These are phyloP conservation scores for Cudoniella acicularis DNA, from an alignment of 495 filamentous ascomycete species.

Conservation along the genomic window DNA sequence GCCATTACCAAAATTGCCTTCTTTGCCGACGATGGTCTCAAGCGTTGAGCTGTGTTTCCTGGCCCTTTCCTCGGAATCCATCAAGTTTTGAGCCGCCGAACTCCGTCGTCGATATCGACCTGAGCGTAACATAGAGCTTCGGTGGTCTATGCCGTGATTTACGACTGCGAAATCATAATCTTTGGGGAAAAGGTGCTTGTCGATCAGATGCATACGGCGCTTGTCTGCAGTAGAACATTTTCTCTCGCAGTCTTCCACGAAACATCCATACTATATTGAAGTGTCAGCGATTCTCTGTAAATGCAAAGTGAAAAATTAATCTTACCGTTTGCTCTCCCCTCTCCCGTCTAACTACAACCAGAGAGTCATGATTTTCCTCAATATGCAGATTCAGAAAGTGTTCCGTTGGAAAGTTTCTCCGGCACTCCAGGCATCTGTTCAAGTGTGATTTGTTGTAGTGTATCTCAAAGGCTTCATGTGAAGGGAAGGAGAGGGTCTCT, in stretches of 20 bases:
- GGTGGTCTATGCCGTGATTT: constrained; percentile 81
- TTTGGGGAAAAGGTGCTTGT: constrained; percentile 91
- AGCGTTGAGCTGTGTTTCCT: constrained; percentile 46
- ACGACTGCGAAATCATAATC: constrained; percentile 90
- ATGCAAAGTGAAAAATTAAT: constrained; percentile 6
- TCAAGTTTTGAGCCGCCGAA: constrained; percentile 22
- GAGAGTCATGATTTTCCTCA: constrained; percentile 84
- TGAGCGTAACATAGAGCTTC: constrained; percentile 67
- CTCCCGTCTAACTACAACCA: constrained; percentile 65
- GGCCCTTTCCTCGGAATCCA: constrained; percentile 41
- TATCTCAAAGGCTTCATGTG: constrained; percentile 79
- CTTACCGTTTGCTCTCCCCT: constrained; percentile 84
- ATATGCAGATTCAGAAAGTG: constrained; percentile 80
- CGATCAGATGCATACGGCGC: constrained; percentile 79
- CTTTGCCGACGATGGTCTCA: constrained; percentile 10
- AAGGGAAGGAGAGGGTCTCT: constrained; percentile 61
- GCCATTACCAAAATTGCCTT: constrained; percentile 23
- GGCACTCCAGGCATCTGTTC: constrained; percentile 80
- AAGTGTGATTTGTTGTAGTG: constrained; percentile 80
- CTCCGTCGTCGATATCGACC: constrained; percentile 22
- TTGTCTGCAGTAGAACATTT: constrained; percentile 83
- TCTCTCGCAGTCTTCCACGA: constrained; percentile 82
- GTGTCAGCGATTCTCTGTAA: no score
- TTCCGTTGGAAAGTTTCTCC: constrained; percentile 70
- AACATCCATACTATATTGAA: constrained; percentile 68